A percentile compares a stretch with the other conserved stretches of the same genome.
Conservation (phyloP, 2,329 filamentous ascomycete species). For the Aspergillus fijiensis region DNA sequence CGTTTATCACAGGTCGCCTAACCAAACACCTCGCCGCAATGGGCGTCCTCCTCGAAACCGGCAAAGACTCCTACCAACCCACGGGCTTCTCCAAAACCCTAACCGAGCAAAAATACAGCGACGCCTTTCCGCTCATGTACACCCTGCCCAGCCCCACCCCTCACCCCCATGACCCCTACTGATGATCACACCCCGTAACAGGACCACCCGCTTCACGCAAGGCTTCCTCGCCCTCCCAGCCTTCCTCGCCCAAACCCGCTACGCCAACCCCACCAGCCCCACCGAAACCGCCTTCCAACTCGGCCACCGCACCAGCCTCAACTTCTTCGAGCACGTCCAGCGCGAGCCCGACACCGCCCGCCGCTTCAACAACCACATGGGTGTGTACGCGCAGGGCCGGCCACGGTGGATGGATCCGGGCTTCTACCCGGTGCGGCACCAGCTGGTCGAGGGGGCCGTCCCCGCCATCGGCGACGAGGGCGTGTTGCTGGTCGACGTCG, state of each 20-base stretch:
- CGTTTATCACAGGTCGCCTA: slow-evolving; percentile 11
- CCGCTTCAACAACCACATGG: slow-evolving; percentile 32
- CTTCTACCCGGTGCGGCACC: slow-evolving; percentile 30
- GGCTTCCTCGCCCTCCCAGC: slow-evolving; percentile 27
- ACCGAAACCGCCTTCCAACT: slow-evolving; percentile 27
- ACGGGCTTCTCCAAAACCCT: slow-evolving; percentile 16
- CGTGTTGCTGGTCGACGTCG: slow-evolving; percentile 45
- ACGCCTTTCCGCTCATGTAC: slow-evolving; percentile 19
- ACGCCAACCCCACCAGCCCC: slow-evolving; percentile 28
- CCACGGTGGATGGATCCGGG: slow-evolving; percentile 32
- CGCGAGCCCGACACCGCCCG: slow-evolving; percentile 19
- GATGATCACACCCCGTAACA: neutral
- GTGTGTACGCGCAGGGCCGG: slow-evolving; percentile 27
- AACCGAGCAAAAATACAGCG: slow-evolving; percentile 15
- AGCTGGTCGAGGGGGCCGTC: slow-evolving; percentile 19
- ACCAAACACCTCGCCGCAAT: slow-evolving; percentile 21
- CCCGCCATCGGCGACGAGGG: slow-evolving; percentile 9
- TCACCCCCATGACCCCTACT: too few species aligned
- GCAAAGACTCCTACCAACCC: slow-evolving; percentile 14
- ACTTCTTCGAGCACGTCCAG: slow-evolving; percentile 31
- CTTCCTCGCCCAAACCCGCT: slow-evolving; percentile 27
- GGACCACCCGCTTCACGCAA: slow-evolving; percentile 28
- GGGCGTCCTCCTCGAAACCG: slow-evolving; percentile 19
- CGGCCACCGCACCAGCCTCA: slow-evolving; percentile 26
- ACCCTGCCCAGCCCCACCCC: neutral